Conservation (phyloP, 2,329 filamentous ascomycete genomes). For the Neonectria coccinea region DNA sequence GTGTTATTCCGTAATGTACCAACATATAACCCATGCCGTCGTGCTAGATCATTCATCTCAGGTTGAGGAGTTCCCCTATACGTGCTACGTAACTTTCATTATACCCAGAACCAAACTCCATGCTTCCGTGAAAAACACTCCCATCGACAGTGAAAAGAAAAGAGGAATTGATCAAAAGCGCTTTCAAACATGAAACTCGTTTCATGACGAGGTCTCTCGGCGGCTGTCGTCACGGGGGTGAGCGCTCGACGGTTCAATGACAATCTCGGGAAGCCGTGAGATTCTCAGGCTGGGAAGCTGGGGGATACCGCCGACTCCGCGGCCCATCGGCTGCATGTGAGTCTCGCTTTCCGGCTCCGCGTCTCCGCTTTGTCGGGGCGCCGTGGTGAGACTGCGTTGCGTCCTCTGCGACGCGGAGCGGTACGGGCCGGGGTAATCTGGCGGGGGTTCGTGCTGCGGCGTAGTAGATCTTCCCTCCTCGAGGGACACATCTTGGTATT, state of each 20-base stretch:
- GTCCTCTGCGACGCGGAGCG: conserved; percentile 44
- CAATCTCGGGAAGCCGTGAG: conserved; percentile 65
- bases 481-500: conserved; percentile 64
- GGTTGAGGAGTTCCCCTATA: conserved; percentile 4
- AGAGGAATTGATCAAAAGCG: conserved; percentile 1
- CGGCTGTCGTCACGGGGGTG: conserved; percentile 39
- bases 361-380: conserved; percentile 36
- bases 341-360: conserved; percentile 24
- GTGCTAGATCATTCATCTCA: conserved; percentile 14
- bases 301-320: conserved; percentile 56
- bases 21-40: conserved; percentile 16
- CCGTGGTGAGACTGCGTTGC: conserved; percentile 17
- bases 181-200: background rate
- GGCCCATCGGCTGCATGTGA: conserved; percentile 28
- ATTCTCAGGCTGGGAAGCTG: conserved; percentile 67
- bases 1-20: conserved; percentile 10
- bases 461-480: conserved; percentile 56
- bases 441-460: conserved; percentile 62
- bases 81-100: conserved; percentile 29
- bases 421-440: conserved; percentile 61
- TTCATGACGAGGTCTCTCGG: conserved; percentile 32
- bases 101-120: conserved; percentile 41
- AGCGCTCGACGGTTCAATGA: conserved; percentile 65
- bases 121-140: conserved; percentile 36
- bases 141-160: conserved; percentile 16